Base-by-base conservation (phyloP, 75 land plant species). In the Pseudotsuga menziesii region DNA sequence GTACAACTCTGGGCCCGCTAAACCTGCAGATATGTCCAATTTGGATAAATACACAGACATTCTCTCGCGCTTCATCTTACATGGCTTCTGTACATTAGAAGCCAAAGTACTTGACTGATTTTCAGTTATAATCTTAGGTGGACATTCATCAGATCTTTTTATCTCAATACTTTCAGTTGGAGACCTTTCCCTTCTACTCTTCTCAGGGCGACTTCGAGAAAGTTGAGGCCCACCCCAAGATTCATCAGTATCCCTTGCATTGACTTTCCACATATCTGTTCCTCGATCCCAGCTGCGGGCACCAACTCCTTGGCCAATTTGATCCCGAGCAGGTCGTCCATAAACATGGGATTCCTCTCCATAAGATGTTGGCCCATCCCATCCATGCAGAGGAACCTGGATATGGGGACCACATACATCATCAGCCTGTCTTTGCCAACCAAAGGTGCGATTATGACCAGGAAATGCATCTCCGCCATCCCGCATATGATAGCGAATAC, bases 311-410 rank as follows among this genome's bases (percentile, higher is more conserved):
- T 75, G 79, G 6, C 23, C 71, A 70, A 69, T 48, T 59, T 78
- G 79, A 56, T 78, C 79, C 55, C 79, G 58, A 27, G 56, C 79
- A 22, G 59, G 14, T 19, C 36, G 41, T 20, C 58, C 75, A 78
- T 69, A 78, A 20, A 32, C 22, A 32, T 70, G 60, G 23, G 59
- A 55, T 69, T 78, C 79, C 20, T 78, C 79, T 48, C 58, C 58
- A 55, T 69, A 78, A 32, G 36, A 55, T 25, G 78, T 78, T 7
- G 79, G 63, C 1, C 81, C 81, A 41, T 74, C 76, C 77, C 81
- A 79, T 78, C 52, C 41, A 54, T 41, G 61, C n/a, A 72, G 35
- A 27, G 75, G 61, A 54, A 54, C 74, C 79, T 70, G 59, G 15
- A 70, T 67, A 39, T 67, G 72, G 39, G 72, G 72, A 67, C n/a